Conservation (phyloP, 2,329 filamentous ascomycete genomes). For the Grosmannia clavigera region DNA sequence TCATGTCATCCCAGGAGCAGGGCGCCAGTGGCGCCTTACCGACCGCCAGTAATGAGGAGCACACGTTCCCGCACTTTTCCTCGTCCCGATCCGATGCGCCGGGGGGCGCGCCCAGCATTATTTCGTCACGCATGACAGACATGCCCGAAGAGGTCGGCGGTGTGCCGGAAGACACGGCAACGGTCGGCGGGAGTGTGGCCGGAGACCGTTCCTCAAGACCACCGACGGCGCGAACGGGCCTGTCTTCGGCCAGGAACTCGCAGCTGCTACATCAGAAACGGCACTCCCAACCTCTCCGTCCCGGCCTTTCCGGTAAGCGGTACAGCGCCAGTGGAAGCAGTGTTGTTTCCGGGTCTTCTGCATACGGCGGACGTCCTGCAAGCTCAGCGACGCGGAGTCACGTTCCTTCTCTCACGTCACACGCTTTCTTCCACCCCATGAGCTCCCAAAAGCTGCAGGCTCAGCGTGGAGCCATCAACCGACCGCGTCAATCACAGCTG, state of each 20-base stretch:
- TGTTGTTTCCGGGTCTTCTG: slow-evolving; percentile 27
- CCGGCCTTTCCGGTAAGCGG: slow-evolving; percentile 31
- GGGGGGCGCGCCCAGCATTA: slow-evolving; percentile 39
- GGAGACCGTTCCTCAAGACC: slow-evolving; percentile 37
- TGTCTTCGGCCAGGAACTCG: slow-evolving; percentile 36
- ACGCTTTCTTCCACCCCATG: slow-evolving; percentile 93
- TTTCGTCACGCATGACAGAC: slow-evolving; percentile 62
- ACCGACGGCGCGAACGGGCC: slow-evolving; percentile 39
- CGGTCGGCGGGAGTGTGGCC: slow-evolving; percentile 25
- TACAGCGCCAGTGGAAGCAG: slow-evolving; percentile 25
- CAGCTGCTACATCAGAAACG: slow-evolving; percentile 13
- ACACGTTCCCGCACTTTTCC: slow-evolving; percentile 28
- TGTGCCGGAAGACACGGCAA: slow-evolving; percentile 20
- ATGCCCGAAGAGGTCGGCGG: slow-evolving; percentile 45
- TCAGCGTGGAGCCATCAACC: slow-evolving; percentile 52
- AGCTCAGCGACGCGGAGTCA: slow-evolving; percentile 72
- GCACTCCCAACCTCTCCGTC: slow-evolving; percentile 38
- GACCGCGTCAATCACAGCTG: slow-evolving; percentile 19
- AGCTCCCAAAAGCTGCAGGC: slow-evolving; percentile 90
- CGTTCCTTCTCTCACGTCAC: slow-evolving; percentile 76
- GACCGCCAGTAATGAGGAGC: slow-evolving; percentile 18
- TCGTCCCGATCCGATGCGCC: slow-evolving; percentile 33
- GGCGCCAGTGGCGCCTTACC: slow-evolving; percentile 24
- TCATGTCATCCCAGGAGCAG: slow-evolving; percentile 20
- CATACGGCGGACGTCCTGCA: slow-evolving; percentile 37